Base-by-base conservation (phyloP, 495 filamentous ascomycete species). In the Neurospora tetraspora region DNA sequence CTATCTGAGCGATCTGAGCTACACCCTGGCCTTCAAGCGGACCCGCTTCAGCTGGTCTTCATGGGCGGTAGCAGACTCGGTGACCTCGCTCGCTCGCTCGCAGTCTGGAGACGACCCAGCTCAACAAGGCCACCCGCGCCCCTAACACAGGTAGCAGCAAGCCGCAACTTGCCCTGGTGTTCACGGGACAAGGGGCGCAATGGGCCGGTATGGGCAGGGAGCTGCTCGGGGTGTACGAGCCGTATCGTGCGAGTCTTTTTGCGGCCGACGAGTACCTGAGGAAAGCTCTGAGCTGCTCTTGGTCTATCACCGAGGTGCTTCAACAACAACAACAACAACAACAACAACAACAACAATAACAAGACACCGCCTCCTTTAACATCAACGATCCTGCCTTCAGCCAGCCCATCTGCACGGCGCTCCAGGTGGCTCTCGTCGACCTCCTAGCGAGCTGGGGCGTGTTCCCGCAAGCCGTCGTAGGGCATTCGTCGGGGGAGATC, bases 401-500 rank as follows among this genome's bases (percentile, higher is more conserved):
- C 45, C 85, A 86, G 71, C 77, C 84, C 6, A 47, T 83, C 38
- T 88, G 81, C 59, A 86, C 85, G 3, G 82, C 81, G n/a, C 71
- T 88, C 7, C 85, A 88, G 72, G 77, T 88, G 31, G 85, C 84
- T 6, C 74, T 91, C 9, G 87, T 89, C 0, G 84, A 88, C 34
- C 74, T 91, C 6, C 77, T 90, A 4, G 72, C 72, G 12, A 81
- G 80, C 40, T 87, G 85, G 81, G 81, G 81, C 27, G 80, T 90
- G 16, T 5, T 83, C 2, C 59, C 88, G 0, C 73, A 73, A 16
- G 76, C 83, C 34, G 86, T 88, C 0, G 81, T 88, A 8, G 89
- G 89, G 0, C 88, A 91, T 73, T 90, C 88, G 11, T 88, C 84
- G 74, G 89, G 89, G 27, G 89, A 91, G 74, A 89, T 90, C 61